Percentiles rank a stretch among this genome's conserved stretches.
phyloP scores from a whole-genome alignment of 441 rosid genomes.

The Pelargonium exstipulatum region DNA sequence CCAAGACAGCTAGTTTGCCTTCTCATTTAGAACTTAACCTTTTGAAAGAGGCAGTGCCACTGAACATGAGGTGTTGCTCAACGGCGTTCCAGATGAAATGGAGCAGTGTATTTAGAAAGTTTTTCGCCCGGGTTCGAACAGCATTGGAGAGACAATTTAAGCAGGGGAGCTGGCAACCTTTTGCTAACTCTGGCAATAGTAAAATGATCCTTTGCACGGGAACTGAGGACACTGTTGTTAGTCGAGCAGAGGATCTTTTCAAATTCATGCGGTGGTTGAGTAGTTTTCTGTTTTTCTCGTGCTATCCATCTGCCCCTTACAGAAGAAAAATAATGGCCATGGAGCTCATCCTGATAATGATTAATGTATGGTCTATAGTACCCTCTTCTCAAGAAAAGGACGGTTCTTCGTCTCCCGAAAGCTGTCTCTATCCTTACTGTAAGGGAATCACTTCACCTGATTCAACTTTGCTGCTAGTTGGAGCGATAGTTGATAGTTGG shows the following conservation, averaged over 20 bases:
- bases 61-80: slow-evolving; percentile 96
- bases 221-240: slow-evolving; percentile 32
- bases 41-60: slow-evolving; percentile 71
- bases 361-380: slow-evolving; percentile 71
- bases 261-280: slow-evolving; percentile 90
- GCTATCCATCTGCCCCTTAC: slow-evolving; percentile 98
- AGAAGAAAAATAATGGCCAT: slow-evolving; percentile 95
- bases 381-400: slow-evolving; percentile 43
- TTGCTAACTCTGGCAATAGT: slow-evolving; percentile 21
- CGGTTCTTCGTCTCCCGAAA: slow-evolving; percentile 35
- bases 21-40: slow-evolving; percentile 74
- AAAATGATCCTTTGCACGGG: slow-evolving; percentile 26
- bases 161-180: slow-evolving; percentile 65
- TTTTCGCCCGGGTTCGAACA: slow-evolving; percentile 81
- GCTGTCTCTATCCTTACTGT: slow-evolving; percentile 57
- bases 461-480: slow-evolving; percentile 69
- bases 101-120: slow-evolving; percentile 88
- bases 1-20: slow-evolving; percentile 83
- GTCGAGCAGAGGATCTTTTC: slow-evolving; percentile 68
- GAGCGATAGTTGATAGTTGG: slow-evolving; percentile 97
- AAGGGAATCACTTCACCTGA: slow-evolving; percentile 64
- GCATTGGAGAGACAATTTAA: slow-evolving; percentile 87
- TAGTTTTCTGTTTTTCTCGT: slow-evolving; percentile 73
- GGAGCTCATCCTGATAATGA: slow-evolving; percentile 78
- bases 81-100: slow-evolving; percentile 98